phyloP scores from a whole-genome alignment of 257 asterid species.

The Osmanthus fragrans region DNA sequence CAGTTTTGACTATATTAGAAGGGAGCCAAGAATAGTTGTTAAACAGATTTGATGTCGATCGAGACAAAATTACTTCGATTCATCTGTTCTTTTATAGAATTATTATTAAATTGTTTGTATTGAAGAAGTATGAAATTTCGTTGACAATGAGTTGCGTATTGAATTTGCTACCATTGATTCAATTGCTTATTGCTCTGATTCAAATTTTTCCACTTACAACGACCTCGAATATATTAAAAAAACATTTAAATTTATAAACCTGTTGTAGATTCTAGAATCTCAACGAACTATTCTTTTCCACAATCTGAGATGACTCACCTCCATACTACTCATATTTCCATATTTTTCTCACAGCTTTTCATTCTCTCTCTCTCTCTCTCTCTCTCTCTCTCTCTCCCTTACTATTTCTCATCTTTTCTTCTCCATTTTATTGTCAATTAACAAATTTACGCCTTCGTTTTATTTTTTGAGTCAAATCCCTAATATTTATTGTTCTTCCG shows the following conservation, averaged over 20 bases:
- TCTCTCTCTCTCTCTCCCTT: no score
- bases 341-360: no score
- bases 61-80: neutral
- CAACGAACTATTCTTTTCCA: no score
- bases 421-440: neutral
- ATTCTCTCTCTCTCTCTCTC: no score
- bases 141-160: neutral
- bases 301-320: no score
- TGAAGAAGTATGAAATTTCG: neutral
- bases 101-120: neutral
- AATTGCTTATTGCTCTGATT: no score
- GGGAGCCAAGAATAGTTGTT: neutral
- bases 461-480: neutral
- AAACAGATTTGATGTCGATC: slow-evolving; percentile 1
- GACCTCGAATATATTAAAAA: no score
- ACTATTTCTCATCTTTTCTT: neutral
- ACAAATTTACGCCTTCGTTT: no score
- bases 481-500: neutral
- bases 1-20: neutral
- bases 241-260: no score
- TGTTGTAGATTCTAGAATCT: no score
- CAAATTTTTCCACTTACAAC: no score
- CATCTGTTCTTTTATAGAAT: neutral
- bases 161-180: neutral
- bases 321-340: no score